Percentiles rank a stretch among this genome's conserved stretches.
These are phyloP conservation scores for Astragalus membranaceus DNA, from an alignment of 306 rosid species.

Conservation along the genomic window DNA sequence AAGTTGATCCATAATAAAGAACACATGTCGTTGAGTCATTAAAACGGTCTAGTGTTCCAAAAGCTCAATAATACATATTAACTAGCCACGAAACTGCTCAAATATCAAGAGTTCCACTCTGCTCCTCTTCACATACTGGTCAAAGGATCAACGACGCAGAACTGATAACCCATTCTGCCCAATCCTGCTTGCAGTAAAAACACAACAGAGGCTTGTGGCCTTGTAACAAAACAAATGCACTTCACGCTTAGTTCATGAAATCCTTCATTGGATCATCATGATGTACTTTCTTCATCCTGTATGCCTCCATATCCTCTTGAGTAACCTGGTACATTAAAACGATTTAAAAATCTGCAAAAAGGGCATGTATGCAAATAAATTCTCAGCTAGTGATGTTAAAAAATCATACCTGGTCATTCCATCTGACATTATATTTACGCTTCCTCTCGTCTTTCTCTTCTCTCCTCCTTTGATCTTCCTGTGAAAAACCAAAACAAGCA, in stretches of 20 bases:
- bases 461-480: conserved; percentile 22
- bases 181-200: background rate
- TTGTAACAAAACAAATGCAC: background rate
- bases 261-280: conserved; percentile 24
- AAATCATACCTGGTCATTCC: conserved; percentile 18
- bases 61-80: background rate
- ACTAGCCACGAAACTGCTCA: background rate
- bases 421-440: conserved; percentile 21
- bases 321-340: conserved; percentile 4
- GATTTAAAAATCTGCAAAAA: background rate
- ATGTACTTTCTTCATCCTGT: conserved; percentile 23
- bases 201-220: background rate
- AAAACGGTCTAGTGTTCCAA: background rate
- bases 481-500: background rate
- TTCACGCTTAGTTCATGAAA: conserved; percentile 1
- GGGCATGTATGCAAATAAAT: background rate
- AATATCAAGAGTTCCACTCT: background rate
- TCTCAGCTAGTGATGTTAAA: background rate
- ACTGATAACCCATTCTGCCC: background rate
- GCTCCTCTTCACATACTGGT: background rate
- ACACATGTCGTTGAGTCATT: background rate
- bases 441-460: conserved; percentile 27
- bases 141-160: background rate
- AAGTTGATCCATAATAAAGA: background rate
- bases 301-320: conserved; percentile 20